Base-by-base conservation (phyloP, 768 basidiomycete genomes). In the Collybiopsis confluens region DNA sequence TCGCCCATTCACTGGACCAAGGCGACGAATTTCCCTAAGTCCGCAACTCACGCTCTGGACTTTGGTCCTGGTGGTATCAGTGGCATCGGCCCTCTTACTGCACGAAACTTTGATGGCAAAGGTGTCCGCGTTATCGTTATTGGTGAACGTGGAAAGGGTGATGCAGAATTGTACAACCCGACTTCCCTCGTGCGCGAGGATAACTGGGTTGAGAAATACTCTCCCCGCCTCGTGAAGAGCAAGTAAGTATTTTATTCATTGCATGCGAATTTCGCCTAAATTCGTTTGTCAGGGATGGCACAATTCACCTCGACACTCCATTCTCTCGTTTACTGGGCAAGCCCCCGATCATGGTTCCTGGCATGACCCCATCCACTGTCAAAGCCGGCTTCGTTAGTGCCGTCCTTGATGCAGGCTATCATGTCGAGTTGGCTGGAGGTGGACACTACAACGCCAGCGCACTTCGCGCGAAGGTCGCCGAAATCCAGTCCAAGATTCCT, bases 351-450 rank as follows among this genome's bases (percentile, higher is more conserved):
- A 98, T 98, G 97, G 94, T 99, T 36, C 96, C 95, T 45, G 97
- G 97, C 55, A 98, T 99, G 97, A 99, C 97, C 0, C 97, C 97
- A 0, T 88, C 88, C 1, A 99, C 97, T 28, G 97, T 99, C 59
- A 88, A 95, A 67, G 88, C 88, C 28, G 94, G 94, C 16, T 96
- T 98, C 68, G 95, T 98, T 63, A 86, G 87, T 55, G 95, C 97
- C 7, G 81, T 96, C 43, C 84, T 97, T 60, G 81, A 87, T 58
- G 95, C 97, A 24, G 96, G 96, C 1, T 98, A 88, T 68, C 97
- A 99, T 68, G 79, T 98, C 63, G 97, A 99, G 70, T 81, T 99
- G 58, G 97, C 97, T 50, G 97, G 97, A 56, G 97, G 97, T 49
- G 97, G 94, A 13, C 97, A 99, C 73, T 99, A 98, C 76, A 95